Conservation (phyloP, 106 monocot genomes). For the Dendrobium huoshanense region DNA sequence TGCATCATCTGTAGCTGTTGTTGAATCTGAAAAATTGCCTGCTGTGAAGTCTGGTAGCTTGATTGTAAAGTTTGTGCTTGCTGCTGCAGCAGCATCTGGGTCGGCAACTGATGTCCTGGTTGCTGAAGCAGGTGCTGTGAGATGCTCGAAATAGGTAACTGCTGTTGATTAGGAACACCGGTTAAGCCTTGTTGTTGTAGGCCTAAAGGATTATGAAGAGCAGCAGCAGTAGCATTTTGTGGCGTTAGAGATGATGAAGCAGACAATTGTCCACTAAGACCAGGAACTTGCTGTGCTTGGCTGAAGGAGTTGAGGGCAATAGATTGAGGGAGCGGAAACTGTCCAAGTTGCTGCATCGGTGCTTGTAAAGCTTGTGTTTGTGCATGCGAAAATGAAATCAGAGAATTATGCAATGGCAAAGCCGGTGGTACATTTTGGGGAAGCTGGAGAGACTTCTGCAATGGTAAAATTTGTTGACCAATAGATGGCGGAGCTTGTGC, state of each 20-base stretch:
- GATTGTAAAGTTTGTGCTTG: constrained; percentile 76
- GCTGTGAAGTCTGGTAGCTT: constrained; percentile 83
- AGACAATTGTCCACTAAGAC: constrained; percentile 37
- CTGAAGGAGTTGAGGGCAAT: constrained; percentile 28
- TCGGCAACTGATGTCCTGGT: constrained; percentile 53
- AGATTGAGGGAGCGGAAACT: constrained; percentile 50
- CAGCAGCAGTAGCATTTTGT: constrained; percentile 28
- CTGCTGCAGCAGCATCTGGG: constrained; percentile 68
- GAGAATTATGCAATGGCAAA: constrained; percentile 39
- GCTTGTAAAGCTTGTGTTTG: constrained; percentile 44
- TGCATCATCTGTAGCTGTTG: constrained; percentile 88
- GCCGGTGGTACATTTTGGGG: constrained; percentile 46
- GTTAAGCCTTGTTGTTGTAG: constrained; percentile 29
- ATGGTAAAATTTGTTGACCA: constrained; percentile 51
- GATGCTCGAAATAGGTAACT: constrained; percentile 33
- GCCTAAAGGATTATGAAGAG: constrained; percentile 31
- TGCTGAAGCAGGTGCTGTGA: constrained; percentile 61
- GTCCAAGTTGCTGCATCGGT: constrained; percentile 48
- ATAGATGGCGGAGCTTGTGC: constrained; percentile 29
- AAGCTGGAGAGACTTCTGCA: constrained; percentile 46
- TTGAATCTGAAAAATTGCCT: constrained; percentile 74
- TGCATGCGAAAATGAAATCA: constrained; percentile 29
- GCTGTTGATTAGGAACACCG: constrained; percentile 44
- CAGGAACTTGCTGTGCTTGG: constrained; percentile 47
- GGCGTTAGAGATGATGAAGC: constrained; percentile 41